Conservation (phyloP, 2,329 filamentous ascomycete genomes). For the Fusarium falciforme region DNA sequence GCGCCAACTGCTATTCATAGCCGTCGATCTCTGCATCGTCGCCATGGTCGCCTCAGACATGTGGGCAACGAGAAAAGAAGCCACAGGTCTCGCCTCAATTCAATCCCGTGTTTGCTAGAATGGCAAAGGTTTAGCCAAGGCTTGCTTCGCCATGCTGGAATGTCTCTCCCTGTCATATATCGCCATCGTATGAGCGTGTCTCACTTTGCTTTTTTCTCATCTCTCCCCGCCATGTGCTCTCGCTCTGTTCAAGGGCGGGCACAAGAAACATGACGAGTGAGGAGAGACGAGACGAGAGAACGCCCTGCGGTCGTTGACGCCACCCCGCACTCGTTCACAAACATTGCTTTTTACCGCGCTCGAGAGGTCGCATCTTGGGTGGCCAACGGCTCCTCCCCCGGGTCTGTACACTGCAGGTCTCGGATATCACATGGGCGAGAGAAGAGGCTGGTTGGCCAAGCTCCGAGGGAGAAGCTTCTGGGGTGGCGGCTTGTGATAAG, state of each 20-base stretch:
- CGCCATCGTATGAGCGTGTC: conserved; percentile 26
- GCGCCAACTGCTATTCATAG: conserved; percentile 34
- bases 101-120: background rate
- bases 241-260: background rate
- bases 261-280: conserved; percentile 1
- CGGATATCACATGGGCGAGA: conserved; percentile 41
- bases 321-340: background rate
- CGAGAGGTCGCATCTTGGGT: conserved; percentile 11
- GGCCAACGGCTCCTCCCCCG: background rate
- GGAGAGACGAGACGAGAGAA: background rate
- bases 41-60: background rate
- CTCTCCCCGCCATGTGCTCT: background rate
- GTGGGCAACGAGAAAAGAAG: conserved; percentile 27
- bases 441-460: background rate
- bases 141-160: background rate
- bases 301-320: conserved; percentile 7
- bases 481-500: background rate
- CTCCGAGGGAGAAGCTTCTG: background rate
- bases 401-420: conserved; percentile 38
- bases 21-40: conserved; percentile 18
- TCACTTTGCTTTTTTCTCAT: conserved; percentile 28
- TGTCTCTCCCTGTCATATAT: conserved; percentile 21
- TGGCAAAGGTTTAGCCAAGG: background rate
- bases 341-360: conserved; percentile 34
- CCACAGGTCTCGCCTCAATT: conserved; percentile 19